Conservation (phyloP, 805 yeast species). For the Wickerhamomyces sydowiorum region DNA sequence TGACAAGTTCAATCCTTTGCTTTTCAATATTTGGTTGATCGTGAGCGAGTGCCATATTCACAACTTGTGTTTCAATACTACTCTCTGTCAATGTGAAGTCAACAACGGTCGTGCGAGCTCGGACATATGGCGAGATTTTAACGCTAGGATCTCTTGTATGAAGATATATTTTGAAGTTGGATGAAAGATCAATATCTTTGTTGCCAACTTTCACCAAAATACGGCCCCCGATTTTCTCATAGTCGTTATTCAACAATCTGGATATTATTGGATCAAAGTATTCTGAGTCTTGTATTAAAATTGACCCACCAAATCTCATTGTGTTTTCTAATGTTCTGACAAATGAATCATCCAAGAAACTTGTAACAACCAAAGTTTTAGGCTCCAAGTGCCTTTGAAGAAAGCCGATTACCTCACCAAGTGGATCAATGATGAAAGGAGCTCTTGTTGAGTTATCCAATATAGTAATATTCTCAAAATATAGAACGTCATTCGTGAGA, state of each 20-base stretch:
- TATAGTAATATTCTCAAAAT: conserved; percentile 58
- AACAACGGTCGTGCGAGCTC: conserved; percentile 54
- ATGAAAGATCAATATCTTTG: conserved; percentile 60
- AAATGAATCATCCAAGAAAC: conserved; percentile 67
- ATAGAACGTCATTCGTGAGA: conserved; percentile 52
- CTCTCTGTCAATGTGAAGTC: conserved; percentile 72
- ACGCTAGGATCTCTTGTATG: conserved; percentile 54
- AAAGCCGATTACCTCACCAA: conserved; percentile 38
- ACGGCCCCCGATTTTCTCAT: conserved; percentile 65
- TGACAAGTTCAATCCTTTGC: conserved; percentile 47
- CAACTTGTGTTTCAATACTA: conserved; percentile 56
- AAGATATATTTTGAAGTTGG: conserved; percentile 54
- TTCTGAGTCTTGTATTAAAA: conserved; percentile 78
- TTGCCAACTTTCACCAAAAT: conserved; percentile 53
- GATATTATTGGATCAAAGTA: conserved; percentile 68
- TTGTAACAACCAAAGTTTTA: conserved; percentile 45
- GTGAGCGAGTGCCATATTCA: conserved; percentile 47
- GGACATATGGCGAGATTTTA: conserved; percentile 45
- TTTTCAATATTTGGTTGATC: conserved; percentile 64
- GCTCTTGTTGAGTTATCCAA: conserved; percentile 32
- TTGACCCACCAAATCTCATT: conserved; percentile 71
- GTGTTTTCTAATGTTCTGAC: conserved; percentile 71
- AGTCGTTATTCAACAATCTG: conserved; percentile 56
- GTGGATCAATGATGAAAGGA: conserved; percentile 74
- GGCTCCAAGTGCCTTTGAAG: conserved; percentile 28